These are phyloP conservation scores for Diaporthe nobilis DNA, from an alignment of 2,329 filamentous ascomycete species.

Conservation along the genomic window DNA sequence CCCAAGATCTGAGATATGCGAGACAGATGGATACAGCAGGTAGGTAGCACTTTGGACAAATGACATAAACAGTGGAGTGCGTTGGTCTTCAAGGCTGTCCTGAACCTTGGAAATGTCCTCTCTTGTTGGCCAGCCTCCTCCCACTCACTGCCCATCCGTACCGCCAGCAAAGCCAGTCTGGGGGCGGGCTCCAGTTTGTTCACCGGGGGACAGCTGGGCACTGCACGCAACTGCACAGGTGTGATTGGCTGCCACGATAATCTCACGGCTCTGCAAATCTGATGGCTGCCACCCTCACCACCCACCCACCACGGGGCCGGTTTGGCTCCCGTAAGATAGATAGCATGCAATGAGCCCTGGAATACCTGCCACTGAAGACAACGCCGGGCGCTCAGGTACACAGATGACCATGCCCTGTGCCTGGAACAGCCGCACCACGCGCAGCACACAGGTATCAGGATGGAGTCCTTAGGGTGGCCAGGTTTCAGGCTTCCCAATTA, in stretches of 20 bases:
- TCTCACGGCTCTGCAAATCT: slow-evolving; percentile 31
- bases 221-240: slow-evolving; percentile 12
- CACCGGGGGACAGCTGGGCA: slow-evolving; percentile 26
- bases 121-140: neutral
- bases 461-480: slow-evolving; percentile 3
- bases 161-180: slow-evolving; percentile 12
- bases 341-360: neutral
- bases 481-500: slow-evolving; percentile 30
- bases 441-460: slow-evolving; percentile 3
- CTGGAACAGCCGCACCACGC: slow-evolving; percentile 14
- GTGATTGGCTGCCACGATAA: slow-evolving; percentile 37
- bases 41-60: neutral
- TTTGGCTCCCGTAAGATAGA: neutral
- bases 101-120: neutral
- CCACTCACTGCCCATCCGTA: neutral
- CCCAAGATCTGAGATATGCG: slow-evolving; percentile 33
- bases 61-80: slow-evolving; percentile 34
- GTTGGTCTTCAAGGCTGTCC: neutral
- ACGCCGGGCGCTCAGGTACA: neutral
- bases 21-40: slow-evolving; percentile 13
- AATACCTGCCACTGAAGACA: neutral
- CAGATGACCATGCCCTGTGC: neutral
- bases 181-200: slow-evolving; percentile 23
- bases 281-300: slow-evolving; percentile 4
- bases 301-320: neutral